Percentiles rank a stretch among this genome's conserved stretches.
Conservation (phyloP, 352 stramenopile genomes). For the Stramenopiles sp. region DNA sequence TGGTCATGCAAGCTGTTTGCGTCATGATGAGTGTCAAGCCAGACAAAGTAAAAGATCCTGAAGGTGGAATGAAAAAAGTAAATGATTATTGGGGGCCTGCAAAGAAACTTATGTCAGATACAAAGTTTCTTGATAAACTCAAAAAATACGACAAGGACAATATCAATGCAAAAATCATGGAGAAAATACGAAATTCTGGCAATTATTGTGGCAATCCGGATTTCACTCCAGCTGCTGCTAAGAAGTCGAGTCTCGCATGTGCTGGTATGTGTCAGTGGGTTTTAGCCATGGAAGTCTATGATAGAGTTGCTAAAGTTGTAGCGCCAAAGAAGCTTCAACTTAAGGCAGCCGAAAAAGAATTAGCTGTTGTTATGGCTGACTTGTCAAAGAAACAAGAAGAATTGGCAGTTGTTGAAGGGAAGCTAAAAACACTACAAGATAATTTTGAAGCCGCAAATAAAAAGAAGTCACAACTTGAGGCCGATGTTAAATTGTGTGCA, state of each 20-base stretch:
- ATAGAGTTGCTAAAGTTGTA: conserved; percentile 58
- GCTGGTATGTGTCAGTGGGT: conserved; percentile 67
- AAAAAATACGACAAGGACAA: conserved; percentile 82
- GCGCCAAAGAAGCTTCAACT: conserved; percentile 51
- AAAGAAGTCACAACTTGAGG: conserved; percentile 33
- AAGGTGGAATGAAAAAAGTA: conserved; percentile 52
- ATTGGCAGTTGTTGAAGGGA: conserved; percentile 55
- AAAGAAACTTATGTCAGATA: conserved; percentile 57
- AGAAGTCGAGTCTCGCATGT: conserved; percentile 55
- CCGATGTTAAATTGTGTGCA: conserved; percentile 51
- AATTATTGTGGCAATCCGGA: conserved; percentile 41
- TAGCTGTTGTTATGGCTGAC: conserved; percentile 39
- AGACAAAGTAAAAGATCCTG: conserved; percentile 56
- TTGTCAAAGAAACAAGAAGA: conserved; percentile 45
- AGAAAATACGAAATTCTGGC: conserved; percentile 30
- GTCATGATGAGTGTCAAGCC: conserved; percentile 70
- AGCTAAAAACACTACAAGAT: conserved; percentile 43
- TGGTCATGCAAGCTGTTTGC: conserved; percentile 69
- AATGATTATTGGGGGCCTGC: conserved; percentile 70
- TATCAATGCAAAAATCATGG: conserved; percentile 41
- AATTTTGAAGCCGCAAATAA: conserved; percentile 47
- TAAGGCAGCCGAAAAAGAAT: conserved; percentile 34
- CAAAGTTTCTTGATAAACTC: conserved; percentile 52
- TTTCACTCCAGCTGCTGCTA: conserved; percentile 62
- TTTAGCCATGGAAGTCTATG: conserved; percentile 77